These are phyloP conservation scores for Pleurotus tuoliensis DNA, from an alignment of 768 basidiomycete genomes.

Conservation along the genomic window DNA sequence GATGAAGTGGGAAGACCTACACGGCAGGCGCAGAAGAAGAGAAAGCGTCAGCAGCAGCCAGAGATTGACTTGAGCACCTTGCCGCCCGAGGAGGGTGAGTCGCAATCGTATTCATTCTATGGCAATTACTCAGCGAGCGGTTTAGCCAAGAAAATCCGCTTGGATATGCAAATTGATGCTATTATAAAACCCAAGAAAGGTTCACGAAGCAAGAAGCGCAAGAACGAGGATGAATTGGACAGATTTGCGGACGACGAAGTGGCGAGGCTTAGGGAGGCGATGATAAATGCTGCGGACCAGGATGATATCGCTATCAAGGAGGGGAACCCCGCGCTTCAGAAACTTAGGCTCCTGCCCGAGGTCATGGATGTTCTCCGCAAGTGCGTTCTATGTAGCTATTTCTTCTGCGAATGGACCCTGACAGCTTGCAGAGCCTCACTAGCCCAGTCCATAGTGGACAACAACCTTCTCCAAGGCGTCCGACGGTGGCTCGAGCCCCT, in stretches of 20 bases:
- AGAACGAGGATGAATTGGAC: constrained; percentile 77
- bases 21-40: constrained; percentile 34
- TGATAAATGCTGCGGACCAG: constrained; percentile 82
- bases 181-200: constrained; percentile 80
- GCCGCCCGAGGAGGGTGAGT: constrained; percentile 73
- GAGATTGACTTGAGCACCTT: constrained; percentile 67
- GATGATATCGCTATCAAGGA: constrained; percentile 79
- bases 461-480: constrained; percentile 89
- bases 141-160: constrained; percentile 68
- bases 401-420: constrained; percentile 4
- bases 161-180: constrained; percentile 84
- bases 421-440: constrained; percentile 60
- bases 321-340: constrained; percentile 78
- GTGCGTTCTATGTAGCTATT: constrained; percentile 44
- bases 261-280: constrained; percentile 79
- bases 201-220: constrained; percentile 59
- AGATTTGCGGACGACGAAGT: constrained; percentile 89
- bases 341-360: constrained; percentile 80
- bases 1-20: constrained; percentile 27
- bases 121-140: not conserved
- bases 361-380: constrained; percentile 93
- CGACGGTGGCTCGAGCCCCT: constrained; percentile 92
- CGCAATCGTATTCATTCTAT: not conserved
- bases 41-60: constrained; percentile 58
- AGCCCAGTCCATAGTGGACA: constrained; percentile 91